Conservation (phyloP, 495 filamentous ascomycete genomes). For the Terfezia boudieri region DNA sequence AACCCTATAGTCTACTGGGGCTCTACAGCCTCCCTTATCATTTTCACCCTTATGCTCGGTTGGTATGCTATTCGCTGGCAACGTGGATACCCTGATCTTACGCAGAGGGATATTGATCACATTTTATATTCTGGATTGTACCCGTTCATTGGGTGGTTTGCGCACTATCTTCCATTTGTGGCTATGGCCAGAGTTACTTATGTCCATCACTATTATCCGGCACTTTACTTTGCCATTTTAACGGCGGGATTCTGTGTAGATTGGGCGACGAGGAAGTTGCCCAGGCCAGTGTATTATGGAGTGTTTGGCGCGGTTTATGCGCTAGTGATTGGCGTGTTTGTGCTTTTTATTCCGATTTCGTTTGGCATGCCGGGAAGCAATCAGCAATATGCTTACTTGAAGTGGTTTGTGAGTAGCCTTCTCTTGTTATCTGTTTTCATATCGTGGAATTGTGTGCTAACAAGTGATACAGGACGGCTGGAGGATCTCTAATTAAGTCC, state of each 20-base stretch:
- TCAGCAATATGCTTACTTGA: constrained; percentile 71
- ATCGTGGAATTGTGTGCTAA: too few relatives aligned
- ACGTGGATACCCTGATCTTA: constrained; percentile 73
- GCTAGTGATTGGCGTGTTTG: constrained; percentile 53
- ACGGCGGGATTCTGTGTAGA: constrained; percentile 72
- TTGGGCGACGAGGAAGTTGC: constrained; percentile 44
- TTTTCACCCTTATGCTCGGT: constrained; percentile 44
- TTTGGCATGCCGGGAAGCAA: constrained; percentile 83
- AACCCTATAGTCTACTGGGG: constrained; percentile 96
- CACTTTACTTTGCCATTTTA: constrained; percentile 93
- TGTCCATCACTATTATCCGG: constrained; percentile 97
- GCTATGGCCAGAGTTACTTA: constrained; percentile 97
- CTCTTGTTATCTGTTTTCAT: not conserved
- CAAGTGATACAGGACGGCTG: too few relatives aligned
- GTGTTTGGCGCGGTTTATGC: constrained; percentile 52
- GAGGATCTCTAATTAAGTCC: too few relatives aligned
- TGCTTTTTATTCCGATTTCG: constrained; percentile 80
- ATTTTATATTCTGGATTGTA: constrained; percentile 89
- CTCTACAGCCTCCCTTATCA: constrained; percentile 51
- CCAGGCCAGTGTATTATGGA: constrained; percentile 34
- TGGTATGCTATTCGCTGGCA: constrained; percentile 95
- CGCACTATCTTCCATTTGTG: constrained; percentile 90
- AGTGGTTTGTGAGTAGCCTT: constrained; percentile 50
- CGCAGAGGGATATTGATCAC: constrained; percentile 56
- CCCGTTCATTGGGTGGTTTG: constrained; percentile 77